Base-by-base conservation (phyloP, 2,329 filamentous ascomycete species). In the Microcera coccophila region DNA sequence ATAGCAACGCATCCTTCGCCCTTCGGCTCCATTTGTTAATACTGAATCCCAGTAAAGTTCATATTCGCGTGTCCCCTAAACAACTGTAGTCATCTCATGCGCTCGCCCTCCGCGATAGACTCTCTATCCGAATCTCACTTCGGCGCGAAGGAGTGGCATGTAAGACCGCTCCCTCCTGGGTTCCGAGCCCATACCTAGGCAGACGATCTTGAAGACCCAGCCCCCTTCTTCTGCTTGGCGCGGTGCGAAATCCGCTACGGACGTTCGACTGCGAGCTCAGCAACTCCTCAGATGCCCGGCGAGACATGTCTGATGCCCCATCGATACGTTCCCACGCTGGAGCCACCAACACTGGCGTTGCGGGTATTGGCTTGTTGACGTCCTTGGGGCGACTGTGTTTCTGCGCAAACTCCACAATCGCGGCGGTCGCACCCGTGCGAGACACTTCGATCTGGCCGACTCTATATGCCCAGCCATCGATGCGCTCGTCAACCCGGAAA, bases 381-480 rank as follows among this genome's bases (percentile, higher is more conserved):
- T 28, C 14, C n/a, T n/a, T n/a, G n/a, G n/a, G n/a, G n/a, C n/a
- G n/a, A n/a, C n/a, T n/a, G n/a, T n/a, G n/a, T n/a, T n/a, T n/a
- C n/a, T n/a, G n/a, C n/a, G 56, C 59, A 20, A 63, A 53, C 21
- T 58, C 54, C 36, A 63, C 43, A 18, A 63, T 55, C 21, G 62
- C 61, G 11, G 41, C 39, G 15, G 50, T 44, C 14, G 55, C 61
- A n/a, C 53, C 54, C 9, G 49, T 44, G 14, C 60, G 59, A 4
- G 47, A 53, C 31, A 50, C 41, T 33, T 55, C 52, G 18, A 61
- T 52, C 42, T 66, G 63, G 31, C 63, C 63, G 20, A 64, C 53
- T 42, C 62, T 53, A 50, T 63, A 63, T 36, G 62, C 62, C 26
- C 64, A 52, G 38, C 62, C 62, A 26, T 59, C 44, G 15, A 57